Percentiles rank a stretch among this genome's conserved stretches.
Conservation (phyloP, 345 rosid species). For the Sisymbrium irio region DNA sequence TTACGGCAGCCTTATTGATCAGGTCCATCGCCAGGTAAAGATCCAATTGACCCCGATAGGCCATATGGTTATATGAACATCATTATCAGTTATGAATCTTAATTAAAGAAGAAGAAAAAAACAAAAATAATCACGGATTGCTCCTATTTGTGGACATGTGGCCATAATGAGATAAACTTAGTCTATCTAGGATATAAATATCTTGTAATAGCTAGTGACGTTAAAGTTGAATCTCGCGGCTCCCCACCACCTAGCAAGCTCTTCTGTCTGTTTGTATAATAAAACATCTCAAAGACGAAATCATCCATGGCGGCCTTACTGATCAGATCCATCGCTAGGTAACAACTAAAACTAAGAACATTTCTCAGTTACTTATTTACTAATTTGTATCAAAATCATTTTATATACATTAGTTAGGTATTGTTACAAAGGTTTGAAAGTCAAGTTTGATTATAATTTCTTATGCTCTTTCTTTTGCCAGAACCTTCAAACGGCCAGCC, state of each 20-base stretch:
- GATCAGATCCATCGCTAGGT: slow-evolving; percentile 29
- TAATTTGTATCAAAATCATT: neutral
- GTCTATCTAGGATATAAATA: neutral
- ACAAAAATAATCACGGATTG: neutral
- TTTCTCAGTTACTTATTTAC: neutral
- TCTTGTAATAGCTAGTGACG: neutral
- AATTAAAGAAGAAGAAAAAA: neutral
- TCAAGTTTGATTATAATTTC: neutral
- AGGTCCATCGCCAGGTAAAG: too few relatives aligned
- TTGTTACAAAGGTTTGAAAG: neutral
- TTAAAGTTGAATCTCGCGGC: neutral
- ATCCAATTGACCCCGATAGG: too few relatives aligned
- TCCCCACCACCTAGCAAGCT: neutral
- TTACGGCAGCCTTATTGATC: too few relatives aligned
- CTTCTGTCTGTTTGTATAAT: neutral
- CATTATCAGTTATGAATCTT: too few relatives aligned
- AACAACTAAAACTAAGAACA: neutral
- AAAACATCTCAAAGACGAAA: neutral
- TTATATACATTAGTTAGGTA: neutral
- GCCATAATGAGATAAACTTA: neutral
- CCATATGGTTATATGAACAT: too few relatives aligned
- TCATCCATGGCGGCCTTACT: slow-evolving; percentile 15
- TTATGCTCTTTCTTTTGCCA: neutral
- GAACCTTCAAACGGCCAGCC: slow-evolving; percentile 16
- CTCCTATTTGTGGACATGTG: neutral